A percentile compares a stretch with the other conserved stretches of the same genome.
These are phyloP conservation scores for Chytriomyces sp. DNA, from an alignment of 192 early-diverging fungal genomes.

Conservation along the genomic window DNA sequence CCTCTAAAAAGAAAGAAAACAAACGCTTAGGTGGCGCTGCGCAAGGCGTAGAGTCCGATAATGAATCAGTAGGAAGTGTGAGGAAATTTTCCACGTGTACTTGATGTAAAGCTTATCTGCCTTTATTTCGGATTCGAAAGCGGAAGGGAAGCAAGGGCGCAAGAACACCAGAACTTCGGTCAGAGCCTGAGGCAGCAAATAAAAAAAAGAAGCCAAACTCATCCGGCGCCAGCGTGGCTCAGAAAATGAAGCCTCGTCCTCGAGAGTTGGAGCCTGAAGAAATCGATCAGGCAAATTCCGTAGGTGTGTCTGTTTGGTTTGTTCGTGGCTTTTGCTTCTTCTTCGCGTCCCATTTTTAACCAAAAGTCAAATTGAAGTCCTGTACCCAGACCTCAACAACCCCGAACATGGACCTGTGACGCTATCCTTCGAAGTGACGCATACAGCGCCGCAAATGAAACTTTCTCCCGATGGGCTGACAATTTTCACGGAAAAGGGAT, in stretches of 20 bases:
- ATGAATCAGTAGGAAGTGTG: conserved; percentile 27
- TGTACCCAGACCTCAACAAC: conserved; percentile 78
- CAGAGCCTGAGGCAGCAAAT: background rate
- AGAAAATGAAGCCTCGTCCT: conserved; percentile 5
- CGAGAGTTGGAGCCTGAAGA: conserved; percentile 25
- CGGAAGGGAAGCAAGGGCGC: conserved; percentile 32
- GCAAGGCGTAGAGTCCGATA: conserved; percentile 29
- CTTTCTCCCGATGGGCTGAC: conserved; percentile 61
- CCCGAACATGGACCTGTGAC: conserved; percentile 47
- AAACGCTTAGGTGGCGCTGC: background rate
- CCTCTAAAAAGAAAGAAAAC: conserved; percentile 19
- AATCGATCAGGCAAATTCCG: conserved; percentile 50
- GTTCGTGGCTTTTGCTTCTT: background rate
- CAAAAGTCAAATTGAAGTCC: conserved; percentile 39
- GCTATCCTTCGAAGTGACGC: conserved; percentile 61
- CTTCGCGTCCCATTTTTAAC: background rate
- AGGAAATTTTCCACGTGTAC: background rate
- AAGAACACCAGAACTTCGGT: conserved; percentile 24
- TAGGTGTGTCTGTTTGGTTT: conserved; percentile 38
- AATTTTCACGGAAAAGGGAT: conserved; percentile 74
- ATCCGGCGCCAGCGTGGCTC: background rate
- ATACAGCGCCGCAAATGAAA: conserved; percentile 71
- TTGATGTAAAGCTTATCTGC: background rate
- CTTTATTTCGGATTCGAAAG: background rate
- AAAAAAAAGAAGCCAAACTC: no score